Evolutionary conservation across 345 rosid species (phyloP).

Genomic region (Reutealis trisperma): DNA sequence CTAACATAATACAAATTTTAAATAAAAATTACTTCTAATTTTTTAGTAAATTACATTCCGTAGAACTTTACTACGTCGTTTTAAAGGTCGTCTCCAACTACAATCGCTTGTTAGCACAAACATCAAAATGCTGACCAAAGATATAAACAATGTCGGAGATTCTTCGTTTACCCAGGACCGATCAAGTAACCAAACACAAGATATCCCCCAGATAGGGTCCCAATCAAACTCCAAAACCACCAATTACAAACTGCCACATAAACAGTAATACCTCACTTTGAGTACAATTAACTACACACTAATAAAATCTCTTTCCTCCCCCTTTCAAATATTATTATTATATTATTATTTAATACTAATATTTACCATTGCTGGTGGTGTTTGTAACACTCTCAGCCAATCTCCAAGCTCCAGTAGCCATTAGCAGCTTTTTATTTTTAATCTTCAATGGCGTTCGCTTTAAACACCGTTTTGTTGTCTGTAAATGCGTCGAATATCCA

Average conservation of each 20-base stretch:
- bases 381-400: conserved; percentile 9
- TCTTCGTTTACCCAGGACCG: no score
- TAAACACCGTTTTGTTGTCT: conserved; percentile 47
- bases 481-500: conserved; percentile 35
- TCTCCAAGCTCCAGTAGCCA: background rate
- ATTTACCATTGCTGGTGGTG: background rate
- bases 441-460: conserved; percentile 60
- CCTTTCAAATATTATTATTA: background rate
- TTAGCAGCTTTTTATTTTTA: background rate
- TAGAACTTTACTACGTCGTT: no score
- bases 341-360: no score
- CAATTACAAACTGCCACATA: conserved; percentile 1
- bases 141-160: no score
- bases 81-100: no score
- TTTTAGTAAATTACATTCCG: no score
- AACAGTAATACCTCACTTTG: background rate
- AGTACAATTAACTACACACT: background rate
- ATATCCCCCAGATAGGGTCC: background rate
- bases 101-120: no score
- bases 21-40: no score
- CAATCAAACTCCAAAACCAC: background rate
- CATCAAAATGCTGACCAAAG: no score
- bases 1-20: no score
- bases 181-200: no score
- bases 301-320: background rate